Evolutionary conservation across 164 flowering plant species (phyloP).

Genomic region (Magnolia kwangsiensis): DNA sequence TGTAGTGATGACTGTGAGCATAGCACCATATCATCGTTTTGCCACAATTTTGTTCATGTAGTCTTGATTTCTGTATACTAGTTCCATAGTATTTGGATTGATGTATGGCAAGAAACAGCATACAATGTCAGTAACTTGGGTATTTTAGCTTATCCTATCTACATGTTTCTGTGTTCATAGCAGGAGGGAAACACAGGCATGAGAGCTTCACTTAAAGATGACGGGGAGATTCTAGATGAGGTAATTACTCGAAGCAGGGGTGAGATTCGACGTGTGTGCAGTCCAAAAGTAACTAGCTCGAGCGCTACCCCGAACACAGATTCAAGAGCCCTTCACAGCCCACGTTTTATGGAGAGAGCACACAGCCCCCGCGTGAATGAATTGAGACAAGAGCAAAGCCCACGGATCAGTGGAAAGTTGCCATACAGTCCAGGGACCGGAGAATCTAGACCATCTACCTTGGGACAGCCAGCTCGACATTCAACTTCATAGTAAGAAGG

Average conservation of each 20-base stretch:
- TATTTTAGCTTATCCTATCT: neutral
- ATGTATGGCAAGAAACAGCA: neutral
- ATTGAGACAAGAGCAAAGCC: constrained; percentile 50
- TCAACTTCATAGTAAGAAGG: constrained; percentile 13
- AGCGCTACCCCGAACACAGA: constrained; percentile 72
- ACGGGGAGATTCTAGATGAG: constrained; percentile 79
- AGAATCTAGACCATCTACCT: constrained; percentile 40
- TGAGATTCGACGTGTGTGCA: constrained; percentile 62
- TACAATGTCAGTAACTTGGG: neutral
- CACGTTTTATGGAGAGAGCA: constrained; percentile 36
- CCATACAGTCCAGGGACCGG: constrained; percentile 42
- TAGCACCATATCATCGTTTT: no score
- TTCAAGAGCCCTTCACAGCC: constrained; percentile 46
- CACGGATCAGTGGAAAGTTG: constrained; percentile 37
- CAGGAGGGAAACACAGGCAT: constrained; percentile 57
- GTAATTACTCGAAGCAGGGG: constrained; percentile 88
- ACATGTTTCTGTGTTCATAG: neutral
- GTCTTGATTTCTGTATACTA: no score
- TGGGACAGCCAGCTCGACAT: constrained; percentile 48
- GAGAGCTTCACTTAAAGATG: constrained; percentile 43
- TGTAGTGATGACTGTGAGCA: no score
- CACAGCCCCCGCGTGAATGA: constrained; percentile 69
- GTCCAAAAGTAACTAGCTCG: constrained; percentile 85
- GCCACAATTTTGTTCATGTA: no score
- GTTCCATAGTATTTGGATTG: neutral